These are phyloP conservation scores for Trichoderma sp. DNA, from an alignment of 2,329 filamentous ascomycete species.

Conservation along the genomic window DNA sequence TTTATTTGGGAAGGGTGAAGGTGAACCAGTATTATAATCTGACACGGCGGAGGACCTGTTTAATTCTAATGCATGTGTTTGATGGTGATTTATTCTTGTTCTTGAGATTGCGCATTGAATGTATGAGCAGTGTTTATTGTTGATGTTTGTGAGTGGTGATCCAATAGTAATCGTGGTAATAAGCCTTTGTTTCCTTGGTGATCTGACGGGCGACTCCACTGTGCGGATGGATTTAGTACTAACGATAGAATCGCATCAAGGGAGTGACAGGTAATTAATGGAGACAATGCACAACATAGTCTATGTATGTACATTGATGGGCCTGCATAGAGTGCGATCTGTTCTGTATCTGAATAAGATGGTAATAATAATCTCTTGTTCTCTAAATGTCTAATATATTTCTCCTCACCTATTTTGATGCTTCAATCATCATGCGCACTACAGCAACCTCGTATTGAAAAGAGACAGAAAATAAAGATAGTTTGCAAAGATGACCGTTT, in stretches of 20 bases:
- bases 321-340: neutral
- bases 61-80: too few species aligned
- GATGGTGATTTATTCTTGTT: neutral
- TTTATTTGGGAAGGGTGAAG: neutral
- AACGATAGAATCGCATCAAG: neutral
- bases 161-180: neutral
- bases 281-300: neutral
- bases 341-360: neutral
- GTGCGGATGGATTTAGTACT: neutral
- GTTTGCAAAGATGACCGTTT: neutral
- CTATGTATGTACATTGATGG: neutral
- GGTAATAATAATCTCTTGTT: neutral
- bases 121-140: neutral
- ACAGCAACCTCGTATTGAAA: neutral
- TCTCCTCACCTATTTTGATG: neutral
- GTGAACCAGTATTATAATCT: neutral
- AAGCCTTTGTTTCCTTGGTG: neutral
- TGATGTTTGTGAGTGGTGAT: neutral
- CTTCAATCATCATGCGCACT: neutral
- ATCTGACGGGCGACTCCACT: neutral
- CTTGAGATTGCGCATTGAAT: neutral
- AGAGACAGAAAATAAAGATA: neutral
- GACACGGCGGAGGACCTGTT: neutral
- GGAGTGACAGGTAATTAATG: neutral
- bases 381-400: neutral